Base-by-base conservation (phyloP, 768 basidiomycete genomes). In the Lentinula lateritia region DNA sequence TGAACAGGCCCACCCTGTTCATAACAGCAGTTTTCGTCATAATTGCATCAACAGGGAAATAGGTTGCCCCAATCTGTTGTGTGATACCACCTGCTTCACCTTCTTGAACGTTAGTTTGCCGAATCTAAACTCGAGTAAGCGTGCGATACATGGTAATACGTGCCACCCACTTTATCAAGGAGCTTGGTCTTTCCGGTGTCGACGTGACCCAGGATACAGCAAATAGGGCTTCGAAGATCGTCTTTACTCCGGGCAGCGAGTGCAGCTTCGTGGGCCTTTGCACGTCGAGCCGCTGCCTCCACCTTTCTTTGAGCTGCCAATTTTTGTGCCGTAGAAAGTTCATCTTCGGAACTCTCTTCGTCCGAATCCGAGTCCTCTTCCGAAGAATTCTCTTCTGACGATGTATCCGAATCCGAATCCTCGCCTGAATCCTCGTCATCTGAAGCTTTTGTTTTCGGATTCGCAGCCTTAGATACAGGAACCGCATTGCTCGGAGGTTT, bases 81-180 rank as follows among this genome's bases (percentile, higher is more conserved):
- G 97, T 99, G 73, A 99, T 99, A 77, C 97, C 97, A 66, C 97
- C 97, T 2, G 97, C 97, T 83, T 99, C 97, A 59, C 97, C 97
- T 72, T 98, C 97, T 75, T 98, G 95, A 20, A 99, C 97, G 66
- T 98, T 98, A 5, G 96, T 98, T 89, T 98, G 96, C 66, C 97
- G 95, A 72, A 99, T 99, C 94, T 97, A 60, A 60, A n/a, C 38
- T 28, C 9, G 52, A 63, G 54, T 38, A 15, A 18, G 41, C 9
- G 12, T 12, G 23, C 54, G 50, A 20, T 32, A 28, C 53, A 59
- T 16, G 38, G 50, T 64, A 9, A 45, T 39, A 67, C 80, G 5
- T 3, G 28, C 10, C 18, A 56, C 55, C 58, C 58, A 92, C 94
- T 83, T 98, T 98, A 73, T 99, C 97, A 67, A 99, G 75, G 42